Conservation (phyloP, 495 filamentous ascomycete species). For the Beverwykella pulmonaria region DNA sequence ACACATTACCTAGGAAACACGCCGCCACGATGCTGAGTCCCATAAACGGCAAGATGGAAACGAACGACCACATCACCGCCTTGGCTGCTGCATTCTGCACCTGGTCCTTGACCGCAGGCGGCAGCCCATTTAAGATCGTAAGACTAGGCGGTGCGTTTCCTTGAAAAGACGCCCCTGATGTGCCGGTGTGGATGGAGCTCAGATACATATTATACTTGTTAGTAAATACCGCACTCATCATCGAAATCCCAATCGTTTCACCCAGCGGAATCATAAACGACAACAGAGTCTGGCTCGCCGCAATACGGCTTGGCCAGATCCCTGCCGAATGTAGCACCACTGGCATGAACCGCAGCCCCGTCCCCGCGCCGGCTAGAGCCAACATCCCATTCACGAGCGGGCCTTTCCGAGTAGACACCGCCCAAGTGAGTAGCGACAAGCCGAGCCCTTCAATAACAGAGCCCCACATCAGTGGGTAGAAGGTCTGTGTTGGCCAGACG, state of each 20-base stretch:
- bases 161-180: slow-evolving; percentile 16
- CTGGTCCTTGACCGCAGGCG: slow-evolving; percentile 22
- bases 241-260: slow-evolving; percentile 59
- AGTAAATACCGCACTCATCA: slow-evolving; percentile 65
- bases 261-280: slow-evolving; percentile 59
- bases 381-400: slow-evolving; percentile 61
- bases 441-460: slow-evolving; percentile 54
- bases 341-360: slow-evolving; percentile 56
- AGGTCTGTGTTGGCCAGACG: slow-evolving; percentile 58
- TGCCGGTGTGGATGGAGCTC: slow-evolving; percentile 23
- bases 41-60: slow-evolving; percentile 59
- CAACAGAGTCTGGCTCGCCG: slow-evolving; percentile 56
- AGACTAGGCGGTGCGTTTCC: slow-evolving; percentile 36
- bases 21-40: slow-evolving; percentile 51
- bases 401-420: slow-evolving; percentile 47
- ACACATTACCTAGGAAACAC: slow-evolving; percentile 57
- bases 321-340: slow-evolving; percentile 56
- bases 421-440: slow-evolving; percentile 53
- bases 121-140: slow-evolving; percentile 12
- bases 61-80: slow-evolving; percentile 60
- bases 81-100: slow-evolving; percentile 46
- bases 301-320: slow-evolving; percentile 56
- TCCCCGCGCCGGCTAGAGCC: slow-evolving; percentile 59
- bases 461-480: slow-evolving; percentile 55
- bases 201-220: slow-evolving; percentile 49